A percentile compares a stretch with the other conserved stretches of the same genome.
phyloP scores from a whole-genome alignment of 495 filamentous ascomycete genomes.

The Tuber aestivum region DNA sequence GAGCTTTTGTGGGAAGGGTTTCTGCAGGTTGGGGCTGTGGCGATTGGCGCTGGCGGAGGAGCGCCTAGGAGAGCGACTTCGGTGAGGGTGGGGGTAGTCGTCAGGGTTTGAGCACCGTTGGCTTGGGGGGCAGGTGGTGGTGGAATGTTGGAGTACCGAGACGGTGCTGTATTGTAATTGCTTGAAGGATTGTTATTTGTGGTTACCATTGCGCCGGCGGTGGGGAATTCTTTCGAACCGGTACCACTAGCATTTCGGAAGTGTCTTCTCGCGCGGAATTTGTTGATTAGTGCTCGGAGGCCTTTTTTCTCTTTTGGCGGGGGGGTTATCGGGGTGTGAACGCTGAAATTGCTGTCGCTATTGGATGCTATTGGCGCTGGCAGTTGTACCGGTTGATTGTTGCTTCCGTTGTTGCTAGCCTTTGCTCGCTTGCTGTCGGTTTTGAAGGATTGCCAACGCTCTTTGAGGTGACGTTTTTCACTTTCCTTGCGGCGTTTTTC shows the following conservation, averaged over 20 bases:
- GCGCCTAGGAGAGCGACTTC: not conserved
- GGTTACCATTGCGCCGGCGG: not conserved
- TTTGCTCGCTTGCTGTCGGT: constrained; percentile 21
- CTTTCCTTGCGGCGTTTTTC: constrained; percentile 49
- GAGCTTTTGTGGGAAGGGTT: not conserved
- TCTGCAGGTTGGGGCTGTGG: not conserved
- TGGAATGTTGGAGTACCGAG: not conserved
- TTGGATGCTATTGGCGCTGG: not conserved
- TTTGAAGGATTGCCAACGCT: constrained; percentile 27
- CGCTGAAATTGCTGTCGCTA: constrained; percentile 4
- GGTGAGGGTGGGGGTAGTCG: not conserved
- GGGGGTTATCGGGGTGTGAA: constrained; percentile 1
- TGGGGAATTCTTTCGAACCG: not conserved
- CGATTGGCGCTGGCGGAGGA: not conserved
- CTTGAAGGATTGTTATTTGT: not conserved
- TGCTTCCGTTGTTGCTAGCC: not conserved
- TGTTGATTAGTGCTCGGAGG: constrained; percentile 34
- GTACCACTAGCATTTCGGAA: not conserved
- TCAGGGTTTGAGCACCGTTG: not conserved
- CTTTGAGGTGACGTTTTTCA: constrained; percentile 45
- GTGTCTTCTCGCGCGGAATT: constrained; percentile 20
- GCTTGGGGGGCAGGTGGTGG: not conserved
- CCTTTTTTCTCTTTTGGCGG: constrained; percentile 24
- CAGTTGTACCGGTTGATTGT: not conserved
- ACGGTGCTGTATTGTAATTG: not conserved